Evolutionary conservation across 805 yeast species (phyloP).

Genomic region (Wickerhamiella parazyma): DNA sequence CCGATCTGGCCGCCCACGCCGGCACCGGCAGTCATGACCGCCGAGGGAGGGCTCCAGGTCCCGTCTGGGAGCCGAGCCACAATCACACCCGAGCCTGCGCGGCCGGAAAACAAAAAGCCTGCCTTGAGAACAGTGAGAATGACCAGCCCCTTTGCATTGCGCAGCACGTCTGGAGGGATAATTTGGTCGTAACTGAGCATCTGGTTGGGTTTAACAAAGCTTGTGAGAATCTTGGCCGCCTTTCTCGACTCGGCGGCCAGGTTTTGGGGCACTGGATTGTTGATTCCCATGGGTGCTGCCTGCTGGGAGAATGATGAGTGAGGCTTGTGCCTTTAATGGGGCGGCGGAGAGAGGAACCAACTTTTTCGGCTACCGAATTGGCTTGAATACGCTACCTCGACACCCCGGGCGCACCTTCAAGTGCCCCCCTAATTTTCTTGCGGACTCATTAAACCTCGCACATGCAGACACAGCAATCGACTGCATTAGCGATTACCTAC

Average conservation of each 20-base stretch:
- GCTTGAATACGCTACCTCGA: too few relatives aligned
- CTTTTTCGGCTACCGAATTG: too few relatives aligned
- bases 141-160: conserved; percentile 87
- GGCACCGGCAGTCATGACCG: conserved; percentile 91
- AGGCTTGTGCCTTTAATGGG: too few relatives aligned
- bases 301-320: not conserved
- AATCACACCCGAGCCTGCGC: conserved; percentile 95
- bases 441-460: too few relatives aligned
- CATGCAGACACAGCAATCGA: not conserved
- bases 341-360: too few relatives aligned
- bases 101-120: conserved; percentile 87
- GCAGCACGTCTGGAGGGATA: conserved; percentile 77
- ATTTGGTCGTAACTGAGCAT: conserved; percentile 72
- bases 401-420: too few relatives aligned
- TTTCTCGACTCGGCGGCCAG: conserved; percentile 78
- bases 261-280: conserved; percentile 90
- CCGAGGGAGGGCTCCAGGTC: conserved; percentile 94
- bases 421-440: too few relatives aligned
- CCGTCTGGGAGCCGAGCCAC: conserved; percentile 93
- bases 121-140: conserved; percentile 90
- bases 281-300: conserved; percentile 50
- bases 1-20: conserved; percentile 99
- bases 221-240: conserved; percentile 82
- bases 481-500: not conserved
- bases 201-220: conserved; percentile 91